phyloP scores from a whole-genome alignment of 805 yeast species.

The Ogataea naganishii region DNA sequence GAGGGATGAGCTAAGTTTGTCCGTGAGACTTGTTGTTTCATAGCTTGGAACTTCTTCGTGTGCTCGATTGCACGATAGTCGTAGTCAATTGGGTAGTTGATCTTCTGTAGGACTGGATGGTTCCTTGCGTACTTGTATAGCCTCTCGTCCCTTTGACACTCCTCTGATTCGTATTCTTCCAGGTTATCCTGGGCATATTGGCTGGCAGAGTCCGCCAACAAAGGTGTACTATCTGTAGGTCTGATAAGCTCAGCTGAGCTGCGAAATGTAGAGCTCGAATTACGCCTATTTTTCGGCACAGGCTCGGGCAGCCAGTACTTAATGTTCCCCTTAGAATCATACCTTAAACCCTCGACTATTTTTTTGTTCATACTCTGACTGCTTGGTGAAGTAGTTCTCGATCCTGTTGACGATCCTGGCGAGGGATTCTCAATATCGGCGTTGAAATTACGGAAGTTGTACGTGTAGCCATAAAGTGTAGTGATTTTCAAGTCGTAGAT shows the following conservation, averaged over 20 bases:
- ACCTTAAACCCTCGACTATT: conserved; percentile 76
- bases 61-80: conserved; percentile 12
- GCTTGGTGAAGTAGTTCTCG: conserved; percentile 2
- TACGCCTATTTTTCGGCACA: conserved; percentile 1
- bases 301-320: conserved; percentile 65
- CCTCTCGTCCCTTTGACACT: conserved; percentile 25
- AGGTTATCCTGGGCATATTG: not conserved
- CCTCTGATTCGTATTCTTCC: conserved; percentile 9
- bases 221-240: conserved; percentile 1
- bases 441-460: conserved; percentile 78
- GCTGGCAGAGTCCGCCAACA: not conserved
- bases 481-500: conserved; percentile 68
- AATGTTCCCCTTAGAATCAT: conserved; percentile 65
- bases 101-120: conserved; percentile 27
- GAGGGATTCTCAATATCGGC: conserved; percentile 43
- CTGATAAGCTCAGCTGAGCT: too few relatives aligned
- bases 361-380: conserved; percentile 27
- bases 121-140: conserved; percentile 24
- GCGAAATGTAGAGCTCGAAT: not conserved
- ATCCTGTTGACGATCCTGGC: conserved; percentile 8
- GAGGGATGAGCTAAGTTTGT: too few relatives aligned
- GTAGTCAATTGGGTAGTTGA: conserved; percentile 32
- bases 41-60: conserved; percentile 9
- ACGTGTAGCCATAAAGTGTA: conserved; percentile 56
- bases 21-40: conserved; percentile 7